phyloP scores from a whole-genome alignment of 2,329 filamentous ascomycete species.

The Calycina herbarum region DNA sequence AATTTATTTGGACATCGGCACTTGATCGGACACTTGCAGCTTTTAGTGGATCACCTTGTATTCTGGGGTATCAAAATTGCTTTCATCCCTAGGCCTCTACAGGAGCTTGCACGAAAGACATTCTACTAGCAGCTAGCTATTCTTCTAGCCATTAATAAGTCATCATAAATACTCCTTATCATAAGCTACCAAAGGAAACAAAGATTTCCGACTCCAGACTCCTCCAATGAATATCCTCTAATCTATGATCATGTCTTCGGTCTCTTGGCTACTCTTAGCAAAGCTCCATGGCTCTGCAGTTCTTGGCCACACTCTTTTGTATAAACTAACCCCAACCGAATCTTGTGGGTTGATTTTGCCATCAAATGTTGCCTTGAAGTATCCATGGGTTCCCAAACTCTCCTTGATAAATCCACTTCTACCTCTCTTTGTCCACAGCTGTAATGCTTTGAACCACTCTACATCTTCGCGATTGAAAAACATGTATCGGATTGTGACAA shows the following conservation, averaged over 20 bases:
- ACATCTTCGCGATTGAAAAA: constrained; percentile 98
- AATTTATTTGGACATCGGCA: not conserved
- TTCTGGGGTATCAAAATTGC: not conserved
- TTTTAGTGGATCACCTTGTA: not conserved
- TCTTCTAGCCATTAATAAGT: not conserved
- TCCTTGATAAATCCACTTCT: constrained; percentile 92
- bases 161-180: not conserved
- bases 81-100: not conserved
- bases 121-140: not conserved
- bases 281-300: constrained; percentile 48
- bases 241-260: constrained; percentile 13
- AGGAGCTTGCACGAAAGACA: not conserved
- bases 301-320: constrained; percentile 83
- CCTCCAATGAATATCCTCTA: constrained; percentile 6
- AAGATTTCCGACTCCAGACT: not conserved
- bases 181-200: not conserved
- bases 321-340: constrained; percentile 84
- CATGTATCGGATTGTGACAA: constrained; percentile 98
- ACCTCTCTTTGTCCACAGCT: constrained; percentile 89
- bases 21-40: not conserved
- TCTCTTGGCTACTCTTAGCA: constrained; percentile 16
- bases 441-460: constrained; percentile 95
- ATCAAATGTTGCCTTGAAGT: constrained; percentile 99
- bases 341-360: constrained; percentile 95
- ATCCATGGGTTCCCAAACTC: constrained; percentile 92